Conservation (phyloP, 2,329 filamentous ascomycete genomes). For the Colletotrichum musicola region DNA sequence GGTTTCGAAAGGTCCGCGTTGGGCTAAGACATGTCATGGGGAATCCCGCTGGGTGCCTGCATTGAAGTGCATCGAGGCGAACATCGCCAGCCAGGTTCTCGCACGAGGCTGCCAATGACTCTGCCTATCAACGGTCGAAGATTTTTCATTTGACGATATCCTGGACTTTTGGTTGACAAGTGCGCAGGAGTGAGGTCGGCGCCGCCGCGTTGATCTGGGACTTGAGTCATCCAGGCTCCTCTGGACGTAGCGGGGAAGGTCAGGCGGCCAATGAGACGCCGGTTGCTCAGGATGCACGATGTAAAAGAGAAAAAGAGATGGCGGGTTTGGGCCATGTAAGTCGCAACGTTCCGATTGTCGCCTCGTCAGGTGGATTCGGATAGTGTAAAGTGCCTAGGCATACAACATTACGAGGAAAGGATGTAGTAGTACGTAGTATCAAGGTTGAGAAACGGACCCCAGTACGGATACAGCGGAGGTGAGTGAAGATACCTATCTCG, state of each 20-base stretch:
- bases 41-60: constrained; percentile 13
- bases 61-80: constrained; percentile 4
- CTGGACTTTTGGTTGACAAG: neutral
- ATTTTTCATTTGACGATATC: neutral
- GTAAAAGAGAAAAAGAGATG: constrained; percentile 16
- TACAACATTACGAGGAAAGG: neutral
- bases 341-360: constrained; percentile 25
- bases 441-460: neutral
- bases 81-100: neutral
- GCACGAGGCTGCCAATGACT: constrained; percentile 1
- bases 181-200: constrained; percentile 12
- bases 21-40: neutral
- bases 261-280: constrained; percentile 26
- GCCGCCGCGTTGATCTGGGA: constrained; percentile 15
- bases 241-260: constrained; percentile 13
- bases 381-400: too few species aligned
- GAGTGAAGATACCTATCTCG: neutral
- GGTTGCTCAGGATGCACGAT: constrained; percentile 6
- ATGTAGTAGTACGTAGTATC: neutral
- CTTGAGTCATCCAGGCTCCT: constrained; percentile 29
- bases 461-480: neutral
- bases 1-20: neutral
- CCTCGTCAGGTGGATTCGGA: constrained; percentile 6
- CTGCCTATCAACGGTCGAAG: neutral
- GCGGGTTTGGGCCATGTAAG: constrained; percentile 25